Evolutionary conservation across 768 basidiomycete genomes (phyloP).

Genomic region (Suillus subalutaceus): DNA sequence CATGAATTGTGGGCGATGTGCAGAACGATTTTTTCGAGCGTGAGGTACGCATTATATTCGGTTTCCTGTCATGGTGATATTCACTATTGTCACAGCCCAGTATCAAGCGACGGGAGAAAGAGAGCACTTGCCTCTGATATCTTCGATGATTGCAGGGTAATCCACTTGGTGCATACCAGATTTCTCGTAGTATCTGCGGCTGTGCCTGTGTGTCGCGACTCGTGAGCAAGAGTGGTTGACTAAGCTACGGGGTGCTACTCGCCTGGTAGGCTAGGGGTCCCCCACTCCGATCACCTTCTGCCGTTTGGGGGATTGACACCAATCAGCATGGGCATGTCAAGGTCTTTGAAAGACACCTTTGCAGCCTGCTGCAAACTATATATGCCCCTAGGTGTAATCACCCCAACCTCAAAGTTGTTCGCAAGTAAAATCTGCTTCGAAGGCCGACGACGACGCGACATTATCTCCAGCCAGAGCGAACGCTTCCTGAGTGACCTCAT

Average conservation of each 20-base stretch:
- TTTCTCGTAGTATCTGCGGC: no score
- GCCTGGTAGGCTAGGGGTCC: no score
- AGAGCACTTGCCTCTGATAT: conserved; percentile 28
- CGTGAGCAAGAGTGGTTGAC: no score
- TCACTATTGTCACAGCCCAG: neutral
- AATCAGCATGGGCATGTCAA: conserved; percentile 59
- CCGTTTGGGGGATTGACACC: conserved; percentile 76
- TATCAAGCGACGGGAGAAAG: neutral
- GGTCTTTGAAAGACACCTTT: conserved; percentile 45
- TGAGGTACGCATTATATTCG: conserved; percentile 53
- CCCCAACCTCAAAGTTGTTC: conserved; percentile 42
- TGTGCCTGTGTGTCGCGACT: no score
- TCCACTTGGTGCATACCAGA: conserved; percentile 30
- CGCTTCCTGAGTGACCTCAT: conserved; percentile 39
- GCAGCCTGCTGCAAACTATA: conserved; percentile 14
- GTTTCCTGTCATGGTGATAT: conserved; percentile 42
- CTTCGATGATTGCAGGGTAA: conserved; percentile 40
- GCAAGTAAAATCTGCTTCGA: conserved; percentile 58
- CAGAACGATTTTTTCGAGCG: conserved; percentile 61
- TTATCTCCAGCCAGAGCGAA: conserved; percentile 42
- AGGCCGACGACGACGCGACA: conserved; percentile 45
- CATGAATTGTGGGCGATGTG: conserved; percentile 46
- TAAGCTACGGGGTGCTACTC: no score
- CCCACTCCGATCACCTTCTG: conserved; percentile 51
- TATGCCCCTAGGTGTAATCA: conserved; percentile 24